Evolutionary conservation across 495 filamentous ascomycete species (phyloP), one percentile per base, ranked within the genome.

Genomic region (Penicillium steckii): DNA sequence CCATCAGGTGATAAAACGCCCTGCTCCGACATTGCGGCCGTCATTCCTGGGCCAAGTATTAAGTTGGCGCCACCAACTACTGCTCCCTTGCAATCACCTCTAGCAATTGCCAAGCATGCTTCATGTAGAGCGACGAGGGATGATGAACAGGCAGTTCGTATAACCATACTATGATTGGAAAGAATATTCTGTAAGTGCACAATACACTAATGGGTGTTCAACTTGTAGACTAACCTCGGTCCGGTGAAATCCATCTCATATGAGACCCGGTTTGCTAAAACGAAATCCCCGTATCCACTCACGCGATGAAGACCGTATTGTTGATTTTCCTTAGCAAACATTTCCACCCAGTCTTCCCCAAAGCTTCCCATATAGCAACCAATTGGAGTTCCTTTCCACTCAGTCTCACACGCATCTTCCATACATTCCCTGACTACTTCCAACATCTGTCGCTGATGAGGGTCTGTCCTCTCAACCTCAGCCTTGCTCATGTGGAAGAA

Each of bases 381-480:
- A 15, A 81, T 69, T 5, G 59, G 25, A 46, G 62, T 64, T 4
- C 80, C 78, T n/a, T 64, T 62, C 61, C 65, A 82, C 19, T 65
- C 42, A 2, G 56, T 61, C 44, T 74, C 71, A 2, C 83, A 81
- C 0, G 74, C 71, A 43, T 64, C 65, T 44, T 74, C 71, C 5
- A 74, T 22, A 24, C 60, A 62, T 32, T 75, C 71, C 4, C 53
- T 52, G 0, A 72, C 61, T 0, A 78, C 73, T 55, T 87, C 82
- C 0, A 86, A 67, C 0, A 85, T 56, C 15, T 77, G 63, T 0
- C 83, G 64, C 44, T 85, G 82, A 9, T 81, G 74, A 0, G 84
- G 84, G 47, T 86, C 82, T 64, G 82, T 73, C 0, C 58, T 56
- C 55, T 77, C 74, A 3, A 74, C 74, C 41, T 84, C 80, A 35